A percentile compares a stretch with the other conserved stretches of the same genome.
Evolutionary conservation across 345 rosid species (phyloP).

Genomic region (Rhodomyrtus tomentosa): DNA sequence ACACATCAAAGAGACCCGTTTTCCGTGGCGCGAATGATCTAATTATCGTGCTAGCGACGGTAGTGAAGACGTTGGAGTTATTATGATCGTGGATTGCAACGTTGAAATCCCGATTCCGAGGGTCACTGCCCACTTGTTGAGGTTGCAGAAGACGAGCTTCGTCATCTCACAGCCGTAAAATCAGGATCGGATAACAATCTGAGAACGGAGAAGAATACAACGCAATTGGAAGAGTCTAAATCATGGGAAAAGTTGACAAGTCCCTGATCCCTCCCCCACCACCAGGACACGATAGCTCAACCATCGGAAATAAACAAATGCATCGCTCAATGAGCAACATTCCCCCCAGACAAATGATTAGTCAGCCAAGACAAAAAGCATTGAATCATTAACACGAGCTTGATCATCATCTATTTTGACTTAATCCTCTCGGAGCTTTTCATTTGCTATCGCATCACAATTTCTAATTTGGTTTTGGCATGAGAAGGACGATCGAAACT

Average conservation of each 20-base stretch:
- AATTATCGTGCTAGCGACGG: not conserved
- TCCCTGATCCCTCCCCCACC: not conserved
- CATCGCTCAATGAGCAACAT: not conserved
- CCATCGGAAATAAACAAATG: not conserved
- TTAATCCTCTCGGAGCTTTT: not conserved
- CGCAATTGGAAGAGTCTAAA: not conserved
- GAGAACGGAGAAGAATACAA: not conserved
- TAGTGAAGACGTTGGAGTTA: not conserved
- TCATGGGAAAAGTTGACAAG: not conserved
- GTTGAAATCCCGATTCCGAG: not conserved
- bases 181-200: not conserved
- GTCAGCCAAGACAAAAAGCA: not conserved
- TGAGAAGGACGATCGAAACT: not conserved
- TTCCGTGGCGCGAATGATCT: not conserved
- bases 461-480: not conserved
- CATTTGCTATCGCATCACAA: not conserved
- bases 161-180: not conserved
- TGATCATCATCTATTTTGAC: not conserved
- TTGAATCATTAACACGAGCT: not conserved
- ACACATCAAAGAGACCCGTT: not conserved
- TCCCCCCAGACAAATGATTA: not conserved
- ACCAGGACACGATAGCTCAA: not conserved
- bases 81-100: not conserved
- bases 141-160: not conserved
- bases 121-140: not conserved